Percentiles rank a stretch among this genome's conserved stretches.
These are phyloP conservation scores for Geotrichum klebahnii DNA, from an alignment of 1,139 yeast species.

Conservation along the genomic window DNA sequence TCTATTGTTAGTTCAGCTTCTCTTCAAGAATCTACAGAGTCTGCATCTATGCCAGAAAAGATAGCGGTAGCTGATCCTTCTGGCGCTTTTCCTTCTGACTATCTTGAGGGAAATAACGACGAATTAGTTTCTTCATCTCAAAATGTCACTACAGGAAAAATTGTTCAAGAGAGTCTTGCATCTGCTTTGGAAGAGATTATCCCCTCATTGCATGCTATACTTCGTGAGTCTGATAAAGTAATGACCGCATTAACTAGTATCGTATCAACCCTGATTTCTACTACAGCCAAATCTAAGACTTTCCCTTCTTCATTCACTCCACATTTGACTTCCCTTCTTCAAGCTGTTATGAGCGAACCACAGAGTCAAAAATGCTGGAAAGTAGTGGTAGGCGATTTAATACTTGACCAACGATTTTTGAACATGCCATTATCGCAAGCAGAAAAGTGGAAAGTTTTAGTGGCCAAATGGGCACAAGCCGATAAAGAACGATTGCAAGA, in stretches of 20 bases:
- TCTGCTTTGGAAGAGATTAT: constrained; percentile 41
- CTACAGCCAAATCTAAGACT: constrained; percentile 44
- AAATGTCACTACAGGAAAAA: constrained; percentile 16
- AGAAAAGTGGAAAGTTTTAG: constrained; percentile 49
- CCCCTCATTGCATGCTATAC: constrained; percentile 42
- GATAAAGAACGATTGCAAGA: constrained; percentile 63
- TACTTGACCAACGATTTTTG: constrained; percentile 46
- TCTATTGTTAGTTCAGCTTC: constrained; percentile 24
- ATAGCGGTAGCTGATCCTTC: too few relatives aligned
- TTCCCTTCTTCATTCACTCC: constrained; percentile 33
- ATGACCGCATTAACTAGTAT: constrained; percentile 42
- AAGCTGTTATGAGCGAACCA: constrained; percentile 28
- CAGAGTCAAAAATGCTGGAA: constrained; percentile 41
- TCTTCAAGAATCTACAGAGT: constrained; percentile 13
- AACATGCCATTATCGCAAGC: constrained; percentile 35
- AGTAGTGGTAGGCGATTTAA: constrained; percentile 38
- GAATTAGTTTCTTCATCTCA: constrained; percentile 12
- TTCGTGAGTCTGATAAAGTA: constrained; percentile 49
- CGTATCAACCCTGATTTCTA: constrained; percentile 42
- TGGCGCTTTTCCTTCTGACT: constrained; percentile 14
- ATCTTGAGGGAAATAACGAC: constrained; percentile 10
- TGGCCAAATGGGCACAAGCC: constrained; percentile 52
- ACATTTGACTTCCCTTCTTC: constrained; percentile 34
- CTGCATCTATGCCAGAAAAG: constrained; percentile 21
- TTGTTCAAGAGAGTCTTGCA: constrained; percentile 41